Evolutionary conservation across 2,329 filamentous ascomycete species (phyloP), one percentile per base, ranked within the genome.

Genomic region (Exophiala viscosa): DNA sequence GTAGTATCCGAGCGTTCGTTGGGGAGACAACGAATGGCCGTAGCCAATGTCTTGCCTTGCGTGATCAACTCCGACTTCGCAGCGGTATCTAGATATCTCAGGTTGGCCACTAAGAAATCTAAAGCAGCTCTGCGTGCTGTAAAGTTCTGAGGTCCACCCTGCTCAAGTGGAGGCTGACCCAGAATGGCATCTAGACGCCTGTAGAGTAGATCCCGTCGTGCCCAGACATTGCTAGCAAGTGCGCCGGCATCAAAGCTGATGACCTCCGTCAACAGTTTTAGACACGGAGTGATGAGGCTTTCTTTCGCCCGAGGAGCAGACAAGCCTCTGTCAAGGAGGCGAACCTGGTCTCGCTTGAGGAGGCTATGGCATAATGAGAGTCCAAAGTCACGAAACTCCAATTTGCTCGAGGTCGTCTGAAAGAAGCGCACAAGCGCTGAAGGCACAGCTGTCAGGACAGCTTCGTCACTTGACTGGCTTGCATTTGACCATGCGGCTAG

Each of bases 401-500:
- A 73, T 13, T 86, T 80, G 36, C 77, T 80, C 0, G 90, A 91
- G 42, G 95, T 77, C 17, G 87, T 82, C 69, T 86, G 90, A 33
- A 97, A 75, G 41, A 97, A 79, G 15, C 96, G 78, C 1, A 89
- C 88, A 28, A 99, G 73, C 6, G 90, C 85, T 1, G 92, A 88
- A 1, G 87, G 84, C 2, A 93, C 83, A 6, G 88, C 82, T 1
- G 90, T 92, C 66, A 93, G 80, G 54, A 96, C 75, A 49, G 84
- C 81, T 53, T 96, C 90, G 61, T 91, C 87, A 66, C 88, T 89
- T 60, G 83, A 83, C 67, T 88, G 85, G 28, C 84, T 83, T 3
- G 88, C 90, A 72, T 88, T 90, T 43, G 83, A 84, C 92, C 92
- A 97, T 54, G 85, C 90, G 63, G 95, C 87, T 71, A 95, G 87